phyloP scores from a whole-genome alignment of 345 rosid genomes.

The Draba incana region DNA sequence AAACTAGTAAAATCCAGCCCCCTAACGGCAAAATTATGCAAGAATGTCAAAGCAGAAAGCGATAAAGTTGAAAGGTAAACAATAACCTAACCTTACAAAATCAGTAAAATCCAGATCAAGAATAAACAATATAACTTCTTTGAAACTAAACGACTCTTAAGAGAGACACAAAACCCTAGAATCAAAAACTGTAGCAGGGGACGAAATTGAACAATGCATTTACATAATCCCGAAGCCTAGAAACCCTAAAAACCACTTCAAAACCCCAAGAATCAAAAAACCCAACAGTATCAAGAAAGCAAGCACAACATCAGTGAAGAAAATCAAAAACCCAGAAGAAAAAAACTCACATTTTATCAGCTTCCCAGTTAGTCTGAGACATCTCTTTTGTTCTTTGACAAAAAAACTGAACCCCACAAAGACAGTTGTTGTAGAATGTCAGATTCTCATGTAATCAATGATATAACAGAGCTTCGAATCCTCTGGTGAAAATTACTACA shows the following conservation, averaged over 20 bases:
- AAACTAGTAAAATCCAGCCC: conserved; percentile 19
- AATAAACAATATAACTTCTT: neutral
- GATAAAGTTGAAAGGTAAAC: neutral
- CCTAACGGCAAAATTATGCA: conserved; percentile 10
- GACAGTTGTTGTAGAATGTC: conserved; percentile 46
- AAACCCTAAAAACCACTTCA: conserved; percentile 32
- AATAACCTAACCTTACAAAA: conserved; percentile 31
- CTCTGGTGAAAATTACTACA: conserved; percentile 38
- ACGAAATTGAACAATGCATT: conserved; percentile 30
- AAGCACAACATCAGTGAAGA: neutral
- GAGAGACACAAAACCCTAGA: conserved; percentile 50
- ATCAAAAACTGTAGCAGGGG: conserved; percentile 25
- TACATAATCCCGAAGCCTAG: conserved; percentile 35
- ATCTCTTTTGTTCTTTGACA: conserved; percentile 44
- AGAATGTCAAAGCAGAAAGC: conserved; percentile 27
- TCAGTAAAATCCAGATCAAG: conserved; percentile 22
- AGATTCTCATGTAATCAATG: conserved; percentile 45
- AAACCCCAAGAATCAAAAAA: conserved; percentile 42
- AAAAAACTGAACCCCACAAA: conserved; percentile 34
- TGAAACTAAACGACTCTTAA: neutral
- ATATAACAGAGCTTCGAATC: conserved; percentile 37
- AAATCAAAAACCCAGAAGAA: conserved; percentile 30
- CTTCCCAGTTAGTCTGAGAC: conserved; percentile 99
- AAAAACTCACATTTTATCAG: conserved; percentile 92
- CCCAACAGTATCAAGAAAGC: conserved; percentile 27